Base-by-base conservation (phyloP, 257 asterid genomes). In the Nicotiana undulata region DNA sequence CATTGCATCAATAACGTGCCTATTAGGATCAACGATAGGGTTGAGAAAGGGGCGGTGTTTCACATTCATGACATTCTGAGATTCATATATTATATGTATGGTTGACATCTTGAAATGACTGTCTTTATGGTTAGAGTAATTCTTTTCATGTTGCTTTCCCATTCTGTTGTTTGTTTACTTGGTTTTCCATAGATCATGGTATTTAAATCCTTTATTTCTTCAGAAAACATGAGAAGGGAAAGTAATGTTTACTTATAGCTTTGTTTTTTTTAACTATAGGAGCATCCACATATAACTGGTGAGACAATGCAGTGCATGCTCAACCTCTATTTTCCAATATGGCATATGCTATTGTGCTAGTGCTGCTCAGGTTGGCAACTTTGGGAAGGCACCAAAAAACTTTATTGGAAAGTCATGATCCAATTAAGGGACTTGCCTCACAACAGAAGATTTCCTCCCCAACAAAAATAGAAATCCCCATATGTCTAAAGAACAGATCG, bases 381-480 rank as follows among this genome's bases (percentile, higher is more conserved):
- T 0, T 15, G 9, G 5, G 53, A 52, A 34, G 80, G 9, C 20
- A 63, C 16, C 11, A 65, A 63, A 37, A 20, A 9, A 59, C 2
- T 20, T n/a, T 26, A 37, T 49, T 26, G 4, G 49, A 53, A 3
- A n/a, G n/a, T 20, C 55, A 11, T 17, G 32, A 6, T 44, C 28
- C 28, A 26, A 26, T 90, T 82, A 91, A 95, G 99, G 99, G 72
- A 95, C 97, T 74, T 93, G 98, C 86, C 92, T 95, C 83, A 90
- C 99, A 56, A 95, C 97, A n/a, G 99, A 90, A 85, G 99, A 95
- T 89, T 95, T 98, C 87, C 96, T 95, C 81, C 91, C 93, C 88
- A 92, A 93, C 77, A 89, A 87, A 87, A 95, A 95, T 77, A 87
- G 97, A 85, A 95, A 95, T 81, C 97, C 99, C 46, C 84, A 84